Conservation (phyloP, 2,329 filamentous ascomycete genomes). For the Pleomassaria siparia region DNA sequence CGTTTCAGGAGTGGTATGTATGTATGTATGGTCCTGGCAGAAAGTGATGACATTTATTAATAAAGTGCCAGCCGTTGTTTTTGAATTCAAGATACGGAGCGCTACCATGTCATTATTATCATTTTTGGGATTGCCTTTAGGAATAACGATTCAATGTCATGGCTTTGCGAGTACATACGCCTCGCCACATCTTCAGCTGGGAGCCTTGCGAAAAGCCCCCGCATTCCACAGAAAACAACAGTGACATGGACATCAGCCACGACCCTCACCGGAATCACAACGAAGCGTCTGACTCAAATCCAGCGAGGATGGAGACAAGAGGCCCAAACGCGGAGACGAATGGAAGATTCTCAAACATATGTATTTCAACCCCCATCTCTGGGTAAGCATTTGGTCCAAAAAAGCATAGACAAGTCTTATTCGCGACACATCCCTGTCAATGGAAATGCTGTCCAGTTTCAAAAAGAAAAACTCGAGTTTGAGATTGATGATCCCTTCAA, state of each 20-base stretch:
- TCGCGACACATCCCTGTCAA: not conserved
- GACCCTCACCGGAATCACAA: not conserved
- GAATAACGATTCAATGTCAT: not conserved
- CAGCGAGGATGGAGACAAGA: too few relatives aligned
- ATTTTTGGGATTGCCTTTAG: too few relatives aligned
- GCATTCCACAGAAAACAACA: not conserved
- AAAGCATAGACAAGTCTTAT: not conserved
- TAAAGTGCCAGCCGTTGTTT: too few relatives aligned
- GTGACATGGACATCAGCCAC: slow-evolving; percentile 1
- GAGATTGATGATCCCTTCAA: too few relatives aligned
- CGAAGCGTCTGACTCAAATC: too few relatives aligned
- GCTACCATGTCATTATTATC: too few relatives aligned
- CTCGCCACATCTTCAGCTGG: not conserved
- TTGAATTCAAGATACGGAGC: not conserved
- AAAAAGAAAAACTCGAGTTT: not conserved
- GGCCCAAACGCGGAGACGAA: too few relatives aligned
- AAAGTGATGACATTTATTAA: too few relatives aligned
- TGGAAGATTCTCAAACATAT: too few relatives aligned
- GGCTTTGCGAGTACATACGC: not conserved
- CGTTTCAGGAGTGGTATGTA: not conserved
- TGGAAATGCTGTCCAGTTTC: slow-evolving; percentile 6
- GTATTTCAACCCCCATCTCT: too few relatives aligned
- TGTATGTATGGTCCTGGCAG: too few relatives aligned
- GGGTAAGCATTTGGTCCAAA: not conserved
- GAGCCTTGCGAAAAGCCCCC: not conserved